These are phyloP conservation scores for Aristolochia contorta DNA, from an alignment of 164 flowering plant genomes.

Conservation along the genomic window DNA sequence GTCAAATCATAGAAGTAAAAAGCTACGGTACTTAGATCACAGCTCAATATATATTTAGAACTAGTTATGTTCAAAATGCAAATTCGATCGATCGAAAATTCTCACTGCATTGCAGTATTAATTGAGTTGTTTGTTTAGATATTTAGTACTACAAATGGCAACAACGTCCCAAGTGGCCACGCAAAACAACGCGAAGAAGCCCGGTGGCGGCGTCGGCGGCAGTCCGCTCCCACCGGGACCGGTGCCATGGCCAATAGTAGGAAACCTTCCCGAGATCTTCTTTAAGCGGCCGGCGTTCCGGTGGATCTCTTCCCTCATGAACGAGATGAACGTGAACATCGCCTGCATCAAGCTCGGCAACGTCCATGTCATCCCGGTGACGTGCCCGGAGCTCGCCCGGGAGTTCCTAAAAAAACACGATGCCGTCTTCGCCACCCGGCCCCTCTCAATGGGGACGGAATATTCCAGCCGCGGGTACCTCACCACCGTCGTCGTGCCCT, in stretches of 20 bases:
- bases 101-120: no score
- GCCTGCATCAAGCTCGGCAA: no score
- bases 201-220: no score
- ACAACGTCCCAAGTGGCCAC: no score
- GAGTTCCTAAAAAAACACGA: slow-evolving; percentile 29
- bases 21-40: no score
- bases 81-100: no score
- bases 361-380: slow-evolving; percentile 28
- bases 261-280: slow-evolving; percentile 13
- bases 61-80: no score
- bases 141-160: no score
- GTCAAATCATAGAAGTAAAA: no score
- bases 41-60: no score
- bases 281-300: slow-evolving; percentile 18
- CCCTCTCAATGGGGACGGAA: slow-evolving; percentile 17
- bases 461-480: slow-evolving; percentile 20
- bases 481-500: slow-evolving; percentile 13
- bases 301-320: slow-evolving; percentile 17
- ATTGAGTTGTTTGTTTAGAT: no score
- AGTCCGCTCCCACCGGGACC: slow-evolving; percentile 34
- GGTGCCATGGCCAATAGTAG: slow-evolving; percentile 21
- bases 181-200: no score
- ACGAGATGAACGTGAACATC: slow-evolving; percentile 15
- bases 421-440: slow-evolving; percentile 21
- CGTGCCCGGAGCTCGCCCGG: slow-evolving; percentile 16